Evolutionary conservation across 2,329 filamentous ascomycete species (phyloP), one percentile per base, ranked within the genome.

Genomic region (Fusarium nelsonii): DNA sequence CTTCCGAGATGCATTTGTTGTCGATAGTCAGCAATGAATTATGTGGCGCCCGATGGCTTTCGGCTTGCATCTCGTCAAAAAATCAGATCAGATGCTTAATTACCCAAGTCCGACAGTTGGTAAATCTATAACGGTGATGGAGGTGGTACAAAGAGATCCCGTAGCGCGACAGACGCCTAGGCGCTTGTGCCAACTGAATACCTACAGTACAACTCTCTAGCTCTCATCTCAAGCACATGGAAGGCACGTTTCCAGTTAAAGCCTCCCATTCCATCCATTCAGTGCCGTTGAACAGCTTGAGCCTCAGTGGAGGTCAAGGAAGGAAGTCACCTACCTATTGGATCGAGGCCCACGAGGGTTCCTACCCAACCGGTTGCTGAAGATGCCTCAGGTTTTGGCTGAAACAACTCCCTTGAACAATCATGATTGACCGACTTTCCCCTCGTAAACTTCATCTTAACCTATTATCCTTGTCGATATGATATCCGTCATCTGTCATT

Each of bases 81-180:
- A 37, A 26, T 44, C 11, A 30, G 16, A 62, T 15, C 39, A 34
- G 28, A 30, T 51, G 36, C 41, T 43, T 41, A n/a, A 36, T 18
- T 6, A 6, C 23, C 23, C 23, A 23, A 23, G 23, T 23, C 6
- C 23, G 23, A 23, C 23, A 39, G 36, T 39, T 5, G n/a, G 36
- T 53, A n/a, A 33, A 57, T 43, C 26, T 39, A 6, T 23, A 45
- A 51, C 26, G 36, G 54, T 26, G 16, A 46, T 46, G 23, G 20
- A 52, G 14, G 41, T 48, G 10, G 45, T 40, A 50, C 34, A 32
- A 37, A 14, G 15, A 4, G 20, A 36, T 39, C 33, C 9, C 39
- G 50, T 69, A 70, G 69, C 66, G 69, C 52, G 60, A 61, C 63
- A 72, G 64, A 61, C 58, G 57, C 66, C 40, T 23, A 36, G 63